These are phyloP conservation scores for Aspergillus sp. DNA, from an alignment of 2,329 filamentous ascomycete genomes.

Conservation along the genomic window DNA sequence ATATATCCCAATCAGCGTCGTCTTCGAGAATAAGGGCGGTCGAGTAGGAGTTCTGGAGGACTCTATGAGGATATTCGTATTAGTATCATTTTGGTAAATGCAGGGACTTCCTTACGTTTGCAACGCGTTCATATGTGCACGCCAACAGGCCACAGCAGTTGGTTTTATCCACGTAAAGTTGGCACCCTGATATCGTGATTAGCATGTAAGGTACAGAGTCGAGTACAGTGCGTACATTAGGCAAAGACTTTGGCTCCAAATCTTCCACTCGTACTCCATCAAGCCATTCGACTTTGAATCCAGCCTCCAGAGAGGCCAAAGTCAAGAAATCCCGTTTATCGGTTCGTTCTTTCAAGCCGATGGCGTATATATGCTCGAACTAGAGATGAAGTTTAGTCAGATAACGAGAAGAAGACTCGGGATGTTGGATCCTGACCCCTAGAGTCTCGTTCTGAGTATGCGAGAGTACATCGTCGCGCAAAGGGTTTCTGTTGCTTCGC, in stretches of 20 bases:
- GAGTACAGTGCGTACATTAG: constrained; percentile 21
- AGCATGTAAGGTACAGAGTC: background rate
- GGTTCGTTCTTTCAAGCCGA: constrained; percentile 47
- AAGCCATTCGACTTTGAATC: constrained; percentile 45
- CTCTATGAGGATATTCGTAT: constrained; percentile 17
- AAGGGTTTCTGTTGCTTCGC: background rate
- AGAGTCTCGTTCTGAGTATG: constrained; percentile 26
- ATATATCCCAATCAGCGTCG: constrained; percentile 58
- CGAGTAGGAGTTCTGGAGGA: constrained; percentile 45
- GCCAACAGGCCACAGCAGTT: constrained; percentile 42
- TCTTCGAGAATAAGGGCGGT: constrained; percentile 56
- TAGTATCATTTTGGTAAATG: background rate
- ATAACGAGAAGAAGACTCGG: rapidly evolving
- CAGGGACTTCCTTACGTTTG: constrained; percentile 20
- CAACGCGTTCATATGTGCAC: constrained; percentile 39
- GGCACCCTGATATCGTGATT: constrained; percentile 11
- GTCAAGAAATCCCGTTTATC: constrained; percentile 52
- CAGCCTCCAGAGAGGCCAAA: constrained; percentile 41
- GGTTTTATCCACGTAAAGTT: constrained; percentile 13
- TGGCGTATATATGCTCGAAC: constrained; percentile 48
- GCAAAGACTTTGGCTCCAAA: constrained; percentile 44
- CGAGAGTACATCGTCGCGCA: background rate
- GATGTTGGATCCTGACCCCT: constrained; percentile 17
- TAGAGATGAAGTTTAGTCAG: constrained; percentile 5
- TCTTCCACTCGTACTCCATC: constrained; percentile 43